phyloP scores from a whole-genome alignment of 1,284 basidiomycete genomes.

The Pseudozyma flocculosa region DNA sequence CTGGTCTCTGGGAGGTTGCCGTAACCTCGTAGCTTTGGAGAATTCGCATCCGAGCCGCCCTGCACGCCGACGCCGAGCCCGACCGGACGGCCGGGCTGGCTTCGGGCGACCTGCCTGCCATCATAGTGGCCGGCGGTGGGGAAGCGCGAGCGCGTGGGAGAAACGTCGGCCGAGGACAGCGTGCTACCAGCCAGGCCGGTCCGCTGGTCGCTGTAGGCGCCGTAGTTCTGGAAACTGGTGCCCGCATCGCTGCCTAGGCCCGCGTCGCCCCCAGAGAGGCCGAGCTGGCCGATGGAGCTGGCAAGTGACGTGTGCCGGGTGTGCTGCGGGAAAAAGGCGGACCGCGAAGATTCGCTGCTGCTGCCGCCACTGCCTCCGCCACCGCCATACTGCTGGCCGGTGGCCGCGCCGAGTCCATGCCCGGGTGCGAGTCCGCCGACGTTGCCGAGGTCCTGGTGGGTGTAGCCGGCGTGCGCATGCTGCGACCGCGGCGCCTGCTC shows the following conservation, averaged over 20 bases:
- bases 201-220: slow-evolving; percentile 32
- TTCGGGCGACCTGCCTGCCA: slow-evolving; percentile 10
- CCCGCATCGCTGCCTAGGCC: slow-evolving; percentile 15
- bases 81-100: slow-evolving; percentile 19
- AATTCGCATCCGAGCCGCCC: not conserved
- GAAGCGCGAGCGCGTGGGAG: slow-evolving; percentile 28
- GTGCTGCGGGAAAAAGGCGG: slow-evolving; percentile 14
- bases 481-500: slow-evolving; percentile 36
- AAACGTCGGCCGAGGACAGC: slow-evolving; percentile 13
- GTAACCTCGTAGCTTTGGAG: not conserved
- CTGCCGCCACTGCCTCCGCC: too few relatives aligned
- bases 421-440: slow-evolving; percentile 19
- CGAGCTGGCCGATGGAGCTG: slow-evolving; percentile 24
- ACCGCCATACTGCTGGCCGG: slow-evolving; percentile 24
- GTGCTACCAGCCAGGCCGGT: slow-evolving; percentile 18
- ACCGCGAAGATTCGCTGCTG: slow-evolving; percentile 5
- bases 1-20: slow-evolving; percentile 5
- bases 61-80: slow-evolving; percentile 25
- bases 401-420: slow-evolving; percentile 21
- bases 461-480: slow-evolving; percentile 19
- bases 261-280: slow-evolving; percentile 14
- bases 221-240: slow-evolving; percentile 1
- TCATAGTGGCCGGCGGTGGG: slow-evolving; percentile 23
- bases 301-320: slow-evolving; percentile 29
- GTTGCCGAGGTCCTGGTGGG: slow-evolving; percentile 26